phyloP scores from a whole-genome alignment of 192 early-diverging fungal genomes.

The Coemansia sp. region DNA sequence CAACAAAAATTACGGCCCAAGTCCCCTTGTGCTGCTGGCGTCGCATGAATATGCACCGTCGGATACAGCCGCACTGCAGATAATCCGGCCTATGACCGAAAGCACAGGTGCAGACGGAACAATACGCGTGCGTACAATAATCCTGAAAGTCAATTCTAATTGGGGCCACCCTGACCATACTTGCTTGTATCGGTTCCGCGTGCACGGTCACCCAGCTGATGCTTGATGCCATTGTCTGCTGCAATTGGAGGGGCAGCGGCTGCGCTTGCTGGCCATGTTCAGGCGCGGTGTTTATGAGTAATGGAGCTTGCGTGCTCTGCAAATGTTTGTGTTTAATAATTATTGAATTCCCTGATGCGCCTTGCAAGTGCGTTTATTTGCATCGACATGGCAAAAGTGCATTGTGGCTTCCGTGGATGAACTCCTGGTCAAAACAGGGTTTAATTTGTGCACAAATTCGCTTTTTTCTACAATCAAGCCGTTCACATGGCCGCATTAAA shows the following conservation, averaged over 20 bases:
- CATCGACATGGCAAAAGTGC: no score
- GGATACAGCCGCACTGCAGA: slow-evolving; percentile 45
- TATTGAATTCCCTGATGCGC: no score
- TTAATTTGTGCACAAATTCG: no score
- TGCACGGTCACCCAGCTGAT: slow-evolving; percentile 55
- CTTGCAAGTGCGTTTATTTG: no score
- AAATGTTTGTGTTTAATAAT: no score
- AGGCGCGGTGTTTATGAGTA: no score
- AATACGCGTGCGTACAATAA: slow-evolving; percentile 53
- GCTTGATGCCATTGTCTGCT: slow-evolving; percentile 2
- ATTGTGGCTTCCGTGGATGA: no score
- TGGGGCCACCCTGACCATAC: slow-evolving; percentile 72
- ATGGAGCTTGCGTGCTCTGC: no score
- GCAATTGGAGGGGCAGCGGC: no score
- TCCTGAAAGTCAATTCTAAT: slow-evolving; percentile 64
- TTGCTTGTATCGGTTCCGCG: slow-evolving; percentile 72
- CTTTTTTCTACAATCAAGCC: no score
- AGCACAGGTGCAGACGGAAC: slow-evolving; percentile 20
- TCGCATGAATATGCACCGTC: slow-evolving; percentile 54
- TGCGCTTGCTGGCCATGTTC: no score
- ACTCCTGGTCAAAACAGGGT: no score
- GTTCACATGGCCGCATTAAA: slow-evolving; percentile 7
- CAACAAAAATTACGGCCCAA: slow-evolving; percentile 19
- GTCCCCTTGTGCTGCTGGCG: slow-evolving; percentile 24
- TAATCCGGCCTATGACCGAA: slow-evolving; percentile 25